Conservation (phyloP, 1,284 basidiomycete genomes). For the Inonotus obliquus region DNA sequence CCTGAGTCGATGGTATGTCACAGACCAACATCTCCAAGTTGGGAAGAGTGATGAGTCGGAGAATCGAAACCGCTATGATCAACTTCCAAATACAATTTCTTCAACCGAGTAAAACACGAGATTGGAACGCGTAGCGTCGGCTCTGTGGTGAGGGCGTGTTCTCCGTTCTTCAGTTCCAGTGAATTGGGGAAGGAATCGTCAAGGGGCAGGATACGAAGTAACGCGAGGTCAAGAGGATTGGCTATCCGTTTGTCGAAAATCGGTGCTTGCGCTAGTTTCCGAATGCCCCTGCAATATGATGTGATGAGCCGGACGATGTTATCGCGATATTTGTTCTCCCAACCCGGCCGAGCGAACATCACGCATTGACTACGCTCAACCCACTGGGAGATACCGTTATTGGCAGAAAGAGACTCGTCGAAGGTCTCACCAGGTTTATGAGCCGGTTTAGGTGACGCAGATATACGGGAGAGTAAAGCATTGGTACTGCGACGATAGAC, state of each 20-base stretch:
- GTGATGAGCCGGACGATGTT: background rate
- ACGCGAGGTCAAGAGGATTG: background rate
- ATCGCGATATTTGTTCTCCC: constrained; percentile 2
- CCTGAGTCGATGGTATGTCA: background rate
- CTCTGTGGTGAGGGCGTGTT: background rate
- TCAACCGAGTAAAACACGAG: background rate
- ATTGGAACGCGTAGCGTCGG: background rate
- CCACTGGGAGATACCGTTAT: background rate
- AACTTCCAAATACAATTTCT: constrained; percentile 1
- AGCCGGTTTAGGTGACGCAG: constrained; percentile 9
- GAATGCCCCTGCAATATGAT: constrained; percentile 1
- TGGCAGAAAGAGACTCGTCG: background rate
- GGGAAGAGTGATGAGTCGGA: background rate
- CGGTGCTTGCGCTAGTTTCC: background rate
- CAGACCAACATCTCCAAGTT: constrained; percentile 6
- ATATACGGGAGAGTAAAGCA: constrained; percentile 7
- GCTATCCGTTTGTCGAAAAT: background rate
- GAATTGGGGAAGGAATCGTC: background rate
- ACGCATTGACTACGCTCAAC: constrained; percentile 2
- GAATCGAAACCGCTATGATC: background rate
- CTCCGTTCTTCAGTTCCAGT: background rate
- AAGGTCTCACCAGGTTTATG: background rate
- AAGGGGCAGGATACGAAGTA: background rate
- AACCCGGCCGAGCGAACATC: background rate
- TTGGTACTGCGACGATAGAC: background rate